These are phyloP conservation scores for Penicillium sp. DNA, from an alignment of 2,329 filamentous ascomycete genomes.

Conservation along the genomic window DNA sequence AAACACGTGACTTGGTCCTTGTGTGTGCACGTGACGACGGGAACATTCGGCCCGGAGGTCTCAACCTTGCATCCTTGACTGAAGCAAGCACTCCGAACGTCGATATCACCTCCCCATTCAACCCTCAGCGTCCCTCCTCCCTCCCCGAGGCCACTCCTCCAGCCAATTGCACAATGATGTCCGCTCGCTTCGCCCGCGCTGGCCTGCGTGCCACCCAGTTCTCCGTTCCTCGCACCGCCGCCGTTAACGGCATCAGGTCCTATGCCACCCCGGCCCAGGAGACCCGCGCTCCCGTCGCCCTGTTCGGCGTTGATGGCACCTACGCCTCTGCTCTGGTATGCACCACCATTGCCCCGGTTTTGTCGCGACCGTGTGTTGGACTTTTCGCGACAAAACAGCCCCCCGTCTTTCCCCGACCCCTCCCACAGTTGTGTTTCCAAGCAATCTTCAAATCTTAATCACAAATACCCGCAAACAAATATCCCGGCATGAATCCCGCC, in stretches of 20 bases:
- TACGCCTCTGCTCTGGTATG: conserved; percentile 98
- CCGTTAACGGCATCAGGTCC: conserved; percentile 58
- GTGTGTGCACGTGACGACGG: conserved; percentile 14
- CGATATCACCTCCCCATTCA: conserved; percentile 27
- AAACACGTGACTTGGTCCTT: background rate
- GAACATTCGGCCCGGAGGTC: conserved; percentile 27
- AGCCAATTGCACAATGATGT: conserved; percentile 49
- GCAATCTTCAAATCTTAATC: conserved; percentile 8
- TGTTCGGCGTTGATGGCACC: conserved; percentile 96
- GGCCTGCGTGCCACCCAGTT: conserved; percentile 54
- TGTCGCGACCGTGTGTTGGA: conserved; percentile 2
- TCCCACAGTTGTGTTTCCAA: conserved; percentile 11
- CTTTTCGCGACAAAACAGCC: conserved; percentile 4
- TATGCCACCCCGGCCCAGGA: conserved; percentile 70
- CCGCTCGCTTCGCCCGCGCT: conserved; percentile 56
- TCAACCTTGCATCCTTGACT: conserved; percentile 25
- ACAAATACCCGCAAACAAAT: background rate
- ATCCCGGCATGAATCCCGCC: background rate
- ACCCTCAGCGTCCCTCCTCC: conserved; percentile 16
- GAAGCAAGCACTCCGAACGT: conserved; percentile 25
- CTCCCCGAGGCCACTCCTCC: conserved; percentile 24
- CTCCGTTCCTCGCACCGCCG: conserved; percentile 41
- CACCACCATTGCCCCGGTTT: conserved; percentile 15
- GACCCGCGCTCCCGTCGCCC: conserved; percentile 78
- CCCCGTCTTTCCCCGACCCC: conserved; percentile 21